Evolutionary conservation across 2,329 filamentous ascomycete species (phyloP).

Genomic region (Phyllosticta capitalensis): DNA sequence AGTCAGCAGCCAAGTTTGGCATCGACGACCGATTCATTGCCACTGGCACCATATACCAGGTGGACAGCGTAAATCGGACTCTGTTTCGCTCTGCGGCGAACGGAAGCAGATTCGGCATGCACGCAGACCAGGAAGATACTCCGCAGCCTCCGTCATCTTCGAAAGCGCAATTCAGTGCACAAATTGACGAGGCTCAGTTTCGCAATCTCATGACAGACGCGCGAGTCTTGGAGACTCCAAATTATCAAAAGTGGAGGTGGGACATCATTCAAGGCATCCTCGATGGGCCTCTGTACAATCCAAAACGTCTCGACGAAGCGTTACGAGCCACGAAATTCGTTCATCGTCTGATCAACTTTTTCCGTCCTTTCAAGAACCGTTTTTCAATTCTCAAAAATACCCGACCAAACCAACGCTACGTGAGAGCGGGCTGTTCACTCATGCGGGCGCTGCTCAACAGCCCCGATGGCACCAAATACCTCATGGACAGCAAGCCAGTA

Average conservation of each 20-base stretch:
- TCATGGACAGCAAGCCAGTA: conserved; percentile 85
- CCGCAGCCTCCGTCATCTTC: conserved; percentile 34
- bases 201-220: conserved; percentile 62
- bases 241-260: conserved; percentile 97
- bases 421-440: conserved; percentile 78
- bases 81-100: conserved; percentile 66
- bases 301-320: conserved; percentile 87
- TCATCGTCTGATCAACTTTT: conserved; percentile 88
- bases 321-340: conserved; percentile 94
- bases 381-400: conserved; percentile 88
- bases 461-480: conserved; percentile 70
- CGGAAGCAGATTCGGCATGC: conserved; percentile 19
- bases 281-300: conserved; percentile 82
- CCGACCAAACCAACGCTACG: conserved; percentile 87
- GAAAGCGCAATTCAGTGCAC: conserved; percentile 32
- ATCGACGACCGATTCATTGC: conserved; percentile 68
- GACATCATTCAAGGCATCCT: conserved; percentile 83
- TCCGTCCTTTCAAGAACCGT: conserved; percentile 91
- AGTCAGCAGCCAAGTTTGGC: conserved; percentile 62
- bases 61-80: conserved; percentile 92
- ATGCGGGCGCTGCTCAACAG: conserved; percentile 82
- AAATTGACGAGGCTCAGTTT: conserved; percentile 56
- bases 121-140: conserved; percentile 29
- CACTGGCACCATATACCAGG: conserved; percentile 89
- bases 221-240: conserved; percentile 77